Conservation (phyloP, 345 rosid genomes). For the Aethionema arabicum region DNA sequence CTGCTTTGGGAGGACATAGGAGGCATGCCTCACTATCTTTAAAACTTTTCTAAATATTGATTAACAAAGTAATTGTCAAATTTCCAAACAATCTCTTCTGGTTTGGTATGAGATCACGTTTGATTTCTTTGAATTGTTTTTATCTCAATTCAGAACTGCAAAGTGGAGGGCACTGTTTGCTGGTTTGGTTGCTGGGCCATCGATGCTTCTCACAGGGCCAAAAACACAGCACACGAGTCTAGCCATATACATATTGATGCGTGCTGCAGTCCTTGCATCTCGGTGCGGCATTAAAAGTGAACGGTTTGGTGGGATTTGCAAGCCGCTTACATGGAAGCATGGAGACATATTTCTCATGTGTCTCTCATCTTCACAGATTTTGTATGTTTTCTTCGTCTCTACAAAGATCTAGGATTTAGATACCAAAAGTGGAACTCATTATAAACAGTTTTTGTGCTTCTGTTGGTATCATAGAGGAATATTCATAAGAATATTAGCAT, state of each 20-base stretch:
- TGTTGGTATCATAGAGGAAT: too few species aligned
- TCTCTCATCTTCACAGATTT: constrained; percentile 88
- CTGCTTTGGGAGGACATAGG: constrained; percentile 66
- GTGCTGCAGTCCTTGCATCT: constrained; percentile 88
- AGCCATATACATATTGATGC: constrained; percentile 89
- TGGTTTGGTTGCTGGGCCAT: constrained; percentile 89
- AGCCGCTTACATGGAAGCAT: constrained; percentile 98
- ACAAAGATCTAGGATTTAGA: not conserved
- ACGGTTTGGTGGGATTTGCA: constrained; percentile 69
- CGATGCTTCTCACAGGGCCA: constrained; percentile 88
- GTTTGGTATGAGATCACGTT: constrained; percentile 12
- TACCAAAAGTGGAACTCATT: not conserved
- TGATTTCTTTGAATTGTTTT: constrained; percentile 23
- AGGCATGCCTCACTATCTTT: constrained; percentile 47
- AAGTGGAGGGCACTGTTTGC: constrained; percentile 90
- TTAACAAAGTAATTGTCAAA: not conserved
- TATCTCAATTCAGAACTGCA: constrained; percentile 57
- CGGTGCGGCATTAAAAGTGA: constrained; percentile 94
- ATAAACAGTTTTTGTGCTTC: too few species aligned
- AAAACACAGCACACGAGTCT: constrained; percentile 80
- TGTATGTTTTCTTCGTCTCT: constrained; percentile 49
- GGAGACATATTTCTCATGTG: constrained; percentile 96
- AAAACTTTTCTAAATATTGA: not conserved
- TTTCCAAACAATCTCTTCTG: not conserved
- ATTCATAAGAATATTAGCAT: too few species aligned